Base-by-base conservation (phyloP, 1,284 basidiomycete species). In the Anthracocystis panici-leucophaei region DNA sequence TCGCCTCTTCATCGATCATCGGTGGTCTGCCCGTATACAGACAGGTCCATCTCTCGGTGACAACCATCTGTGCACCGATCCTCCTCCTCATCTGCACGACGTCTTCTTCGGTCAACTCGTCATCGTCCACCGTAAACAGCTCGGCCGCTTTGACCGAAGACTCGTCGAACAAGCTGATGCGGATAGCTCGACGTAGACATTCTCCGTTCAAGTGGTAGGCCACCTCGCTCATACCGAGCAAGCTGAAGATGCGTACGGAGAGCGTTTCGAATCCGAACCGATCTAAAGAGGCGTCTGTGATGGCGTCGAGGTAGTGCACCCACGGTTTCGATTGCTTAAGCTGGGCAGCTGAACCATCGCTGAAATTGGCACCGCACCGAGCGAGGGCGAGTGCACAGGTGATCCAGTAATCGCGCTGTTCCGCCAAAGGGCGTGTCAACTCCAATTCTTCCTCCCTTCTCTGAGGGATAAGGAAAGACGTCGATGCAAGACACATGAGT, bases 1-100 rank as follows among this genome's bases (percentile, higher is more conserved):
- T 63, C 1, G 63, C 68, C 11, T 71, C 70, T 1, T 73, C 62
- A 11, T 73, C 70, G 25, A 73, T 57, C 61, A 73, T 73, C n/a
- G 70, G 70, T 5, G 50, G 52, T 25, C 57, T 18, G 6, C 60
- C 57, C 16, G 65, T 57, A 49, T 66, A 73, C 10, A 73, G 18
- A 25, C 59, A 73, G 0, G 41, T 46, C 70, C 70, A 73, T 20
- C 64, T 20, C 31, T 73, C 70, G 4, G 29, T 54, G 2, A 73
- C 60, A 21, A 73, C 59, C 20, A 53, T 14, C 20, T 40, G 35
- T 3, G 18, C n/a, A 1, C 51, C 60, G 14, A 73, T 67, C 42
- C 70, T 55, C 21, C 70, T 49, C 18, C 58, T 27, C 51, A 67
- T 56, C 49, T 73, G 64, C 25, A 45, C 20, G n/a, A 67, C 48